Evolutionary conservation across 305 asterid genomes (phyloP), one percentile per base, ranked within the genome.

Genomic region (Striga hermonthica): DNA sequence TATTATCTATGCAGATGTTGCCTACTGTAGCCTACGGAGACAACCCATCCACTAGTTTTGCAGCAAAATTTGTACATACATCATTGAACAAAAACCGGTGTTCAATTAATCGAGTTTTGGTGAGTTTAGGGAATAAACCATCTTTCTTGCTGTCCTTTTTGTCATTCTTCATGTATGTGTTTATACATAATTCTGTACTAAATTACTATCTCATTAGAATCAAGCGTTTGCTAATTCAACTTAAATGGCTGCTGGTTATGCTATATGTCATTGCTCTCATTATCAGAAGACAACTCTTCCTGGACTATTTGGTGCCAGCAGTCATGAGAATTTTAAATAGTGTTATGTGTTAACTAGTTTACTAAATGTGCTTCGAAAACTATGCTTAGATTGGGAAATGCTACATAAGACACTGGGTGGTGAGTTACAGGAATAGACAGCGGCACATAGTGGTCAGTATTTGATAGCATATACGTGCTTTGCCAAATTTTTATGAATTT

Each of bases 61-160:
- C 99, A 16, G 85, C 97, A 38, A 93, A 93, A 85, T 93, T 90
- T 81, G 99, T 88, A 36, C 99, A 93, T 80, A 90, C 97, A 62
- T 93, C 97, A 66, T 77, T 88, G 65, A 93, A 93, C 83, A 93
- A 93, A 86, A 93, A 90, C 75, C 84, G 97, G 39, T 90, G 97
- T 83, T 82, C 99, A 55, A 90, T 93, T 69, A 93, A 93, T 79
- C 79, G 90, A 67, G 97, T 93, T 69, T 68, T 84, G 90, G 98
- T 92, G 72, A 87, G 95, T 81, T 53, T 73, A 71, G 47, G 68
- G 58, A 72, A 65, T 38, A 54, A 6, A 72, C 15, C 31, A 66
- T 72, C 54, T 58, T 58, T 55, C 55, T 70, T 66, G 48, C 67
- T 77, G 8, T 65, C 63, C 45, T 70, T 36, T 54, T 53, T 12